Evolutionary conservation across 441 rosid genomes (phyloP), one percentile per base, ranked within the genome.

Genomic region (Pelargonium citronellum): DNA sequence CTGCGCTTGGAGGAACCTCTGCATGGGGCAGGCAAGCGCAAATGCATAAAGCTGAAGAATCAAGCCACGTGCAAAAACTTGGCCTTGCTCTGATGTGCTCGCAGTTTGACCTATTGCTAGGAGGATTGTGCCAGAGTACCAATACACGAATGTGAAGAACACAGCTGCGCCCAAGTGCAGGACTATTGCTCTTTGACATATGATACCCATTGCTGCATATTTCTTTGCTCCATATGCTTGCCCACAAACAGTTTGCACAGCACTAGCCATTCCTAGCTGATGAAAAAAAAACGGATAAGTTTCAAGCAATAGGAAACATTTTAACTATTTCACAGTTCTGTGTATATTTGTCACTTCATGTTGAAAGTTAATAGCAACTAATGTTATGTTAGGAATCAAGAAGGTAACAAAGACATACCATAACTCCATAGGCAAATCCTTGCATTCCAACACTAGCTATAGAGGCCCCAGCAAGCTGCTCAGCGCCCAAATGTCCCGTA

Each of bases 221-320:
- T 85, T 84, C 61, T 79, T 82, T 0, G 97, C 99, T 10, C 99
- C 97, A 43, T 90, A 95, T 2, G 99, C 99, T 81, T 91, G 97
- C 0, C 99, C 99, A 71, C 99, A 91, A 7, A 94, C 91, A 0
- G 99, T 94, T 67, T 95, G 97, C 68, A 91, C 99, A 3, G 97
- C 99, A 68, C 99, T 95, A 2, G 97, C 97, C 97, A 95, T 95
- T n/a, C 99, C 97, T 79, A 91, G 74, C 98, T 94, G 79, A 13
- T 46, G 5, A 4, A 30, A 47, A 7, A 20, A 9, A n/a, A 46
- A 64, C 10, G 37, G 30, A 27, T 27, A 27, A 27, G 30, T 27
- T 27, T 27, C 30, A 27, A 27, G 30, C 30, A 27, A 27, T 27
- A 27, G 30, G 30, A 27, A 27, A 27, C 30, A 27, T 27, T 27